A percentile compares a stretch with the other conserved stretches of the same genome.
These are phyloP conservation scores for Bidens hawaiensis DNA, from an alignment of 140 eudicot species.

Conservation along the genomic window DNA sequence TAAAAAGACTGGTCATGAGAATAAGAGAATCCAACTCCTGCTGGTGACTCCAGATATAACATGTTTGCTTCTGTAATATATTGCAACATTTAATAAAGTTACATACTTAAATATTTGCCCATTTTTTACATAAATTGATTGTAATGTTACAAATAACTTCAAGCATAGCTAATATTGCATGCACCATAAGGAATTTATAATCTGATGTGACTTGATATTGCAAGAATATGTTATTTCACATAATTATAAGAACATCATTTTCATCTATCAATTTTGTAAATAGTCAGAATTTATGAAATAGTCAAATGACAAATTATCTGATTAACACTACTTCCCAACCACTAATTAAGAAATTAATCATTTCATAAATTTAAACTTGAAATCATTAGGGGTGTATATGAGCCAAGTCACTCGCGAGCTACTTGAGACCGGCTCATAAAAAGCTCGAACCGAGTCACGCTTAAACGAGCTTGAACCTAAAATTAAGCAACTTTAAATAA, in stretches of 20 bases:
- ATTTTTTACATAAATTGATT: slow-evolving; percentile 2
- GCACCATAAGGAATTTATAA: neutral
- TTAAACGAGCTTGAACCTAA: too few species aligned
- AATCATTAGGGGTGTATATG: too few species aligned
- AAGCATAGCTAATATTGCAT: neutral
- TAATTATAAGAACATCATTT: neutral
- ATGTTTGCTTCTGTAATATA: slow-evolving; percentile 61
- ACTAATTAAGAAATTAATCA: neutral
- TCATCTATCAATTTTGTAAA: neutral
- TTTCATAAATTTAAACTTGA: too few species aligned
- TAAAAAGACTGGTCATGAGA: slow-evolving; percentile 55
- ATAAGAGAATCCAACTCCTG: slow-evolving; percentile 88
- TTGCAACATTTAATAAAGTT: neutral
- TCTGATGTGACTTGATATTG: neutral
- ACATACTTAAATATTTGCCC: neutral
- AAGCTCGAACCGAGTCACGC: too few species aligned
- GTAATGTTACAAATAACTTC: neutral
- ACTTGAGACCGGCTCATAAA: too few species aligned
- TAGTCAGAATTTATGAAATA: neutral
- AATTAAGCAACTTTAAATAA: too few species aligned
- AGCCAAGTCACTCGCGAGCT: too few species aligned
- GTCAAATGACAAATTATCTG: neutral
- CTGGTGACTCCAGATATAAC: slow-evolving; percentile 86
- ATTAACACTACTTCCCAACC: neutral
- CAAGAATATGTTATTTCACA: neutral